A percentile compares a stretch with the other conserved stretches of the same genome.
Evolutionary conservation across 1,284 basidiomycete genomes (phyloP).

Genomic region (Cutaneotrichosporon curvatum): DNA sequence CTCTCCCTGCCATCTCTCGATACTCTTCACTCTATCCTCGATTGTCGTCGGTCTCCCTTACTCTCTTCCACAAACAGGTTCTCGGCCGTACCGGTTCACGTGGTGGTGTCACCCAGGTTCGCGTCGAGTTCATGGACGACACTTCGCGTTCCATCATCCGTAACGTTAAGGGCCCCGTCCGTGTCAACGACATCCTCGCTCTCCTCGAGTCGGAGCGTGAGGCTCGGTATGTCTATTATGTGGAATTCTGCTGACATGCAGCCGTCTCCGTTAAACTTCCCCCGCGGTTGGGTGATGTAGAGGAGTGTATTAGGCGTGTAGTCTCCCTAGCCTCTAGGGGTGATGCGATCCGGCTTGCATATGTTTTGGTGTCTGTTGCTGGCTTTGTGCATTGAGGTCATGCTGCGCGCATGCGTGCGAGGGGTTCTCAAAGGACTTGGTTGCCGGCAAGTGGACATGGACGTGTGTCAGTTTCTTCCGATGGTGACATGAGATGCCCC

Average conservation of each 20-base stretch:
- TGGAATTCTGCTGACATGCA: slow-evolving; percentile 3
- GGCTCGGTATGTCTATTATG: slow-evolving; percentile 72
- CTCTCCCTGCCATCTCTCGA: neutral
- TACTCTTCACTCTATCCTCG: neutral
- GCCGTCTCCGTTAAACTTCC: slow-evolving; percentile 24
- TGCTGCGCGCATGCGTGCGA: neutral
- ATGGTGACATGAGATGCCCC: no score
- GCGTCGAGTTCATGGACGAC: slow-evolving; percentile 99
- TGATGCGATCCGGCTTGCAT: slow-evolving; percentile 22
- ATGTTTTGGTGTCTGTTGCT: slow-evolving; percentile 4
- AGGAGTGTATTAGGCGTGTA: slow-evolving; percentile 21
- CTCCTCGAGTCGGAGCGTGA: slow-evolving; percentile 98
- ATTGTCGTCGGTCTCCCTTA: neutral
- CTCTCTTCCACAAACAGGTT: slow-evolving; percentile 55
- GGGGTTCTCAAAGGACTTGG: no score
- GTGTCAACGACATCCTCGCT: slow-evolving; percentile 94
- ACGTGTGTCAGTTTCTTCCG: no score
- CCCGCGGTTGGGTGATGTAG: slow-evolving; percentile 14
- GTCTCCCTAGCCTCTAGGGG: slow-evolving; percentile 14
- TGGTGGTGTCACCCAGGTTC: slow-evolving; percentile 99
- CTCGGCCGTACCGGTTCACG: slow-evolving; percentile 98
- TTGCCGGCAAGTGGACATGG: no score
- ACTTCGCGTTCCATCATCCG: slow-evolving; percentile 92
- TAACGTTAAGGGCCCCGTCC: slow-evolving; percentile 98
- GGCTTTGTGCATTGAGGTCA: neutral